These are phyloP conservation scores for Gonapodya prolifera DNA, from an alignment of 192 early-diverging fungal genomes.

Conservation along the genomic window DNA sequence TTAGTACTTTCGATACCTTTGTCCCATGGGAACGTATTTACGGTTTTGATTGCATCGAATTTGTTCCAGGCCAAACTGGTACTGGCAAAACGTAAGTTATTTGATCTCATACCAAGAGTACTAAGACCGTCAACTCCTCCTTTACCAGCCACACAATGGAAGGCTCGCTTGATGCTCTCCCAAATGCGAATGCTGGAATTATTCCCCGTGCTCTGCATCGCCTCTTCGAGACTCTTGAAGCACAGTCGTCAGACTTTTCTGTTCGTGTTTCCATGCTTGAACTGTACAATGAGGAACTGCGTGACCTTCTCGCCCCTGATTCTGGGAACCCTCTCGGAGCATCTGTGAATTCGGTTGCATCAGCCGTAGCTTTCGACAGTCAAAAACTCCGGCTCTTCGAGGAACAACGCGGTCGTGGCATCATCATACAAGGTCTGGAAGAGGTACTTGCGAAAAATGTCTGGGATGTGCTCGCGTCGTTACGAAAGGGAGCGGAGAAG, in stretches of 20 bases:
- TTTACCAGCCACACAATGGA: slow-evolving; percentile 74
- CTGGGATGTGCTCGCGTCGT: slow-evolving; percentile 52
- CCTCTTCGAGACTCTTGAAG: slow-evolving; percentile 65
- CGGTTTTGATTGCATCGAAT: not conserved
- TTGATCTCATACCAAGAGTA: not conserved
- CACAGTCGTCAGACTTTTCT: slow-evolving; percentile 55
- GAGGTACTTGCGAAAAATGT: slow-evolving; percentile 63
- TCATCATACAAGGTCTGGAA: slow-evolving; percentile 71
- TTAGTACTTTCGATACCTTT: not conserved
- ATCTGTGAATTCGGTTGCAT: not conserved
- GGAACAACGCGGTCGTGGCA: slow-evolving; percentile 49
- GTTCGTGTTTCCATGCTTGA: slow-evolving; percentile 71
- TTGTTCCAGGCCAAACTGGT: slow-evolving; percentile 55
- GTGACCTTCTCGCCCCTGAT: slow-evolving; percentile 65
- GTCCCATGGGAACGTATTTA: slow-evolving; percentile 7
- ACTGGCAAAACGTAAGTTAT: slow-evolving; percentile 74
- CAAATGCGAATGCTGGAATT: slow-evolving; percentile 57
- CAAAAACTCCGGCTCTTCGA: slow-evolving; percentile 58
- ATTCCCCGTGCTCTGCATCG: slow-evolving; percentile 76
- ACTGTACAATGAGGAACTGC: slow-evolving; percentile 90
- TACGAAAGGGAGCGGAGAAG: slow-evolving; percentile 60
- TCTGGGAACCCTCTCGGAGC: slow-evolving; percentile 20
- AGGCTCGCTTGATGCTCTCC: slow-evolving; percentile 47
- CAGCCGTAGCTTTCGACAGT: not conserved
- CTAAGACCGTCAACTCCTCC: not conserved